These are phyloP conservation scores for Neoboletus subvelutipes DNA, from an alignment of 768 basidiomycete species.

Conservation along the genomic window DNA sequence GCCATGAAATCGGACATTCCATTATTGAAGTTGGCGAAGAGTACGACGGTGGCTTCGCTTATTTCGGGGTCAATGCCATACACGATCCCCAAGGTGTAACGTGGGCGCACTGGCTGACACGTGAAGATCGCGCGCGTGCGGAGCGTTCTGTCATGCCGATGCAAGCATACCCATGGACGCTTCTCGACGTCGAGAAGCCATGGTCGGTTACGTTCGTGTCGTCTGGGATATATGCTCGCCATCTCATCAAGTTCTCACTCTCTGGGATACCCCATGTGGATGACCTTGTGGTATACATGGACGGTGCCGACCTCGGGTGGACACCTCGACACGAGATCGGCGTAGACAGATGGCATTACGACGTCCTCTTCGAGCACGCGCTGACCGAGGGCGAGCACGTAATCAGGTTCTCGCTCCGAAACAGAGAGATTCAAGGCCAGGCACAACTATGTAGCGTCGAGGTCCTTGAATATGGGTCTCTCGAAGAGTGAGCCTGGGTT, in stretches of 20 bases:
- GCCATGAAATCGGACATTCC: constrained; percentile 81
- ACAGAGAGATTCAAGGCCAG: constrained; percentile 44
- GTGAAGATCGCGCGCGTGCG: constrained; percentile 38
- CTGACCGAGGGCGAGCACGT: constrained; percentile 55
- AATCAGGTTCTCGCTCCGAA: constrained; percentile 55
- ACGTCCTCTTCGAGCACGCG: constrained; percentile 43
- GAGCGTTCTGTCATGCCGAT: constrained; percentile 75
- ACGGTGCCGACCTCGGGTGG: constrained; percentile 63
- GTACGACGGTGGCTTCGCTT: constrained; percentile 76
- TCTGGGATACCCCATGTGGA: constrained; percentile 59
- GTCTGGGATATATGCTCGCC: constrained; percentile 59
- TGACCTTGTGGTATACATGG: constrained; percentile 59
- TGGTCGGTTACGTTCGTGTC: constrained; percentile 64
- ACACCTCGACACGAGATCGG: constrained; percentile 48
- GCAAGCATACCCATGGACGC: constrained; percentile 73
- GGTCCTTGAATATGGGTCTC: constrained; percentile 67
- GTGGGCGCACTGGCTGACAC: constrained; percentile 73
- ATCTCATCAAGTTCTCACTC: constrained; percentile 68
- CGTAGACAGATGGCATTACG: constrained; percentile 76
- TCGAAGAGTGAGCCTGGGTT: constrained; percentile 46
- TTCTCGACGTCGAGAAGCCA: constrained; percentile 58
- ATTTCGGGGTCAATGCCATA: constrained; percentile 68
- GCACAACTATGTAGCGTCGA: constrained; percentile 81
- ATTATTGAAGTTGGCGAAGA: constrained; percentile 80
- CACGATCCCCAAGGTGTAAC: constrained; percentile 45